phyloP scores from a whole-genome alignment of 805 yeast species.

The Cyberlindnera amylophila region DNA sequence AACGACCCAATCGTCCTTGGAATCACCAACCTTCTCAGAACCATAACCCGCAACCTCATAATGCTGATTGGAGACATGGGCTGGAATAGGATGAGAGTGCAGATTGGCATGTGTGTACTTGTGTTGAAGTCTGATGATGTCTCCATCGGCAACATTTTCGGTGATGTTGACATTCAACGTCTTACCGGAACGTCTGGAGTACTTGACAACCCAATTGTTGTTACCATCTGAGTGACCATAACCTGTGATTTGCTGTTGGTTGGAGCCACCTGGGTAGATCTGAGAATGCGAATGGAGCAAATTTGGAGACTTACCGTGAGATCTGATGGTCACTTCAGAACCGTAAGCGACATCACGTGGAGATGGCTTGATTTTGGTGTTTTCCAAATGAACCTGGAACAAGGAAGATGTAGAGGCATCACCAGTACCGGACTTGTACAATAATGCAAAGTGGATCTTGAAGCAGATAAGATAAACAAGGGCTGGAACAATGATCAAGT shows the following conservation, averaged over 20 bases:
- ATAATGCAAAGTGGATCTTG: constrained; percentile 73
- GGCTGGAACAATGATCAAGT: constrained; percentile 70
- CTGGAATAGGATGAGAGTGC: constrained; percentile 78
- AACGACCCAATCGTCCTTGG: constrained; percentile 85
- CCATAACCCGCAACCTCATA: constrained; percentile 92
- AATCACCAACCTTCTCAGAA: constrained; percentile 63
- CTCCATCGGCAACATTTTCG: constrained; percentile 51
- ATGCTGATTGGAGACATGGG: constrained; percentile 61
- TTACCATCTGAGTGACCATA: constrained; percentile 86
- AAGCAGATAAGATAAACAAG: constrained; percentile 67
- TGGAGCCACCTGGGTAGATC: constrained; percentile 84
- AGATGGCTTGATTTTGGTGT: constrained; percentile 59
- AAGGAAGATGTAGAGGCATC: constrained; percentile 87
- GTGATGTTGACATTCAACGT: constrained; percentile 5
- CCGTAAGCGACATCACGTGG: constrained; percentile 66
- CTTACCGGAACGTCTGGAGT: constrained; percentile 40
- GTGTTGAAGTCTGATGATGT: constrained; percentile 69
- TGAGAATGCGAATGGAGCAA: constrained; percentile 86
- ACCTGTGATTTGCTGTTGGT: constrained; percentile 92
- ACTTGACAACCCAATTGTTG: constrained; percentile 75
- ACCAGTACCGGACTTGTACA: constrained; percentile 85
- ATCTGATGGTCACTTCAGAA: constrained; percentile 42
- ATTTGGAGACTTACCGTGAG: constrained; percentile 73
- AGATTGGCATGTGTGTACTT: constrained; percentile 65
- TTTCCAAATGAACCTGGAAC: constrained; percentile 81